These are phyloP conservation scores for Lactarius quietus DNA, from an alignment of 768 basidiomycete species.

Conservation along the genomic window DNA sequence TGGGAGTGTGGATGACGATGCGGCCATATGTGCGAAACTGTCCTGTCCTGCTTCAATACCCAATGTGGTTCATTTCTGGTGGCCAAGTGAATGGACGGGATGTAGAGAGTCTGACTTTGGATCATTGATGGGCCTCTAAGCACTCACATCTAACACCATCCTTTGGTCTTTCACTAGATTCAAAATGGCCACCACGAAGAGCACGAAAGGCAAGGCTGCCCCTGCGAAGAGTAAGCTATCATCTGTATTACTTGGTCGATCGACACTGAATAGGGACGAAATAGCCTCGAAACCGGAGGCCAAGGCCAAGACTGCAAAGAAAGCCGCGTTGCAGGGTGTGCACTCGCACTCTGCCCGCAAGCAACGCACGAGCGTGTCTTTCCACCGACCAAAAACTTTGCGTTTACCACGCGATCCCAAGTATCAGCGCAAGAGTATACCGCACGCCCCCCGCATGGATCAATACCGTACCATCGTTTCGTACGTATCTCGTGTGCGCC, in stretches of 20 bases:
- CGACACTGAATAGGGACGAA: not conserved
- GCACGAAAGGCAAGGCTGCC: slow-evolving; percentile 58
- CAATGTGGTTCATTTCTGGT: not conserved
- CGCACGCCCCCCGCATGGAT: slow-evolving; percentile 93
- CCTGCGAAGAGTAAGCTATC: slow-evolving; percentile 43
- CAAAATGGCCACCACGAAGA: slow-evolving; percentile 67
- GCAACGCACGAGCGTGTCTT: slow-evolving; percentile 79
- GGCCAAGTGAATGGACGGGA: not conserved
- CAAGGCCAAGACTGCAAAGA: slow-evolving; percentile 94
- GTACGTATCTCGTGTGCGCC: slow-evolving; percentile 43
- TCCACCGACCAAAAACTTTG: slow-evolving; percentile 96
- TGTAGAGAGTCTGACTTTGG: not conserved
- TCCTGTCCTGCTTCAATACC: not conserved
- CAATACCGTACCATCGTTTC: slow-evolving; percentile 92
- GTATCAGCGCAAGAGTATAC: slow-evolving; percentile 94
- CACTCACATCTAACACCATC: not conserved
- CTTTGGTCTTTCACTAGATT: not conserved
- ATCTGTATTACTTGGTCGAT: not conserved
- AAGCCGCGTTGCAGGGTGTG: slow-evolving; percentile 89
- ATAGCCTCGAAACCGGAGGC: slow-evolving; percentile 31
- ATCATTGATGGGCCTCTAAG: not conserved
- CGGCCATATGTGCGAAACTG: too few relatives aligned
- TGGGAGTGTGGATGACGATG: not conserved
- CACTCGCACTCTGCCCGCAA: slow-evolving; percentile 76
- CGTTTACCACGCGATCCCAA: slow-evolving; percentile 77